Evolutionary conservation across 257 asterid genomes (phyloP), one percentile per base, ranked within the genome.

Genomic region (Solanum bukasovii): DNA sequence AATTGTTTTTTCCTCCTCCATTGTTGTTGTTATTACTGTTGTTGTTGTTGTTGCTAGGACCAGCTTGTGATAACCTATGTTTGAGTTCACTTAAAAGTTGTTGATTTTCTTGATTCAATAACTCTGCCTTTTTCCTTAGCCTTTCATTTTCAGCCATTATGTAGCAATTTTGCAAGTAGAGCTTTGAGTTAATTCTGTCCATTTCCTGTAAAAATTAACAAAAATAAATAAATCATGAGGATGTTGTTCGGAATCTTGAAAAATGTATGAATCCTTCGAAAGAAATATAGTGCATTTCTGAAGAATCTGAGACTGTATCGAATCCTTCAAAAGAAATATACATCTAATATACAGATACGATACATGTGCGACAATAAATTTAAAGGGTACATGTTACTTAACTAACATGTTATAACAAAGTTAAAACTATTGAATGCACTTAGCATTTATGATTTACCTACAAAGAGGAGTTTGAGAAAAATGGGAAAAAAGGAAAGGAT

Each of bases 181-280:
- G 91, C 91, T 95, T 93, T 29, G 98, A 92, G 94, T 96, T 95
- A 35, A 93, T n/a, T 87, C 93, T 89, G 29, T 96, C 98, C 99
- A 96, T 94, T 83, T 82, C 68, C 86, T 82, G 70, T 4, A 81
- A 82, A 29, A 49, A 9, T 29, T 6, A 3, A 73, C 23, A 73
- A 16, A 73, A 72, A 72, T 0, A 1, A 13, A 49, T 4, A 34
- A 18, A 72, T 0, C 9, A 34, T 71, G 4, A 20, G 7, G 3
- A 68, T 27, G 4, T 27, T 68, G 3, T 35, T 72, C 42, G 14
- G 40, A 33, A 0, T 72, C 44, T 72, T 33, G 5, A 52, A 72
- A 29, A 38, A 65, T 14, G 9, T 75, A 13, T 14, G 21, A 13
- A 4, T 3, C 8, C 4, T 12, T 67, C 34, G 3, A 63, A 9